Evolutionary conservation across 2,329 filamentous ascomycete species (phyloP).

Genomic region (Coniochaeta hoffmannii): DNA sequence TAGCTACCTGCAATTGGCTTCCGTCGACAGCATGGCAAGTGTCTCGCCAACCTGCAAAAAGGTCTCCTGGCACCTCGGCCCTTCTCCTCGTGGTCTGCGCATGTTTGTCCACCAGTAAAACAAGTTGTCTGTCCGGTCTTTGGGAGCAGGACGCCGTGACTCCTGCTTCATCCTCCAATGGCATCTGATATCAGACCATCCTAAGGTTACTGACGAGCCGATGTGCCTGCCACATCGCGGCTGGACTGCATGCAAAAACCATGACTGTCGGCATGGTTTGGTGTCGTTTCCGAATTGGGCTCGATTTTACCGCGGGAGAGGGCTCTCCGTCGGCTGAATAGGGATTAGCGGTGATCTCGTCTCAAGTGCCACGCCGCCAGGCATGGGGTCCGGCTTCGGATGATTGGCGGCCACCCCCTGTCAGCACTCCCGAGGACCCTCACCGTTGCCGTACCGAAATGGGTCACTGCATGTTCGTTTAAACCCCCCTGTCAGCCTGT

Average conservation of each 20-base stretch:
- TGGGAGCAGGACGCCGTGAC: not conserved
- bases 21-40: too few species aligned
- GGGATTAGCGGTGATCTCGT: slow-evolving; percentile 1
- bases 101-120: slow-evolving; percentile 2
- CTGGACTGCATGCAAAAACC: not conserved
- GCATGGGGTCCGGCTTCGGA: not conserved
- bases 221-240: not conserved
- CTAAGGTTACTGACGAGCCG: not conserved
- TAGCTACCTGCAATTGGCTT: not conserved
- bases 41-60: not conserved
- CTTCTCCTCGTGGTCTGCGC: not conserved
- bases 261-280: not conserved
- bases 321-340: not conserved
- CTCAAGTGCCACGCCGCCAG: not conserved
- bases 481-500: too few species aligned
- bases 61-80: not conserved
- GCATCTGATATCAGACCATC: slow-evolving; percentile 1
- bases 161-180: not conserved
- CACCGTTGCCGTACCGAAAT: not conserved
- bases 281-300: slow-evolving; percentile 1
- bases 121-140: not conserved
- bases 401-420: not conserved
- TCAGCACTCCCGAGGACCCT: not conserved
- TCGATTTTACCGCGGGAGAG: slow-evolving; percentile 3
- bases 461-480: not conserved